phyloP scores from a whole-genome alignment of 352 stramenopile species.

The Vaucheria bursata region DNA sequence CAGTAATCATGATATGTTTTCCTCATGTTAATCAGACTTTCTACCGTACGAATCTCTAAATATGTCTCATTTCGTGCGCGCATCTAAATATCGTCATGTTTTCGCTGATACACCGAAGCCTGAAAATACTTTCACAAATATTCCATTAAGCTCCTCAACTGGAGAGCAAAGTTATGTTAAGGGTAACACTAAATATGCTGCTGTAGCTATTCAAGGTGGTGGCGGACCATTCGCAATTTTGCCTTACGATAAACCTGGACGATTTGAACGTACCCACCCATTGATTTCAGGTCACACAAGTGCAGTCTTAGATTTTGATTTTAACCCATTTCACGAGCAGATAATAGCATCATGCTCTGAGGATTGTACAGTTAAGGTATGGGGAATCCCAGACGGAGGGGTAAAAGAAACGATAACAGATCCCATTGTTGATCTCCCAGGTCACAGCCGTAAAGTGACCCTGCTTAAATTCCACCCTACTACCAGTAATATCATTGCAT shows the following conservation, averaged over 20 bases:
- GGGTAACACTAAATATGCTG: constrained; percentile 98
- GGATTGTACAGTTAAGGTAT: constrained; percentile 96
- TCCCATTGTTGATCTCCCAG: constrained; percentile 85
- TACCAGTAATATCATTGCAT: constrained; percentile 87
- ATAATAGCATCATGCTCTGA: constrained; percentile 88
- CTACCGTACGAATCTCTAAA: too few species aligned
- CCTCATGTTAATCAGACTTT: too few species aligned
- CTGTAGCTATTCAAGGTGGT: constrained; percentile 73
- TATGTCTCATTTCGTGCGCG: constrained; percentile 87
- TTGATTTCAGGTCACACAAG: constrained; percentile 88
- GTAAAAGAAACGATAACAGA: constrained; percentile 84
- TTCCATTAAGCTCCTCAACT: constrained; percentile 88
- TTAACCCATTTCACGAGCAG: constrained; percentile 90
- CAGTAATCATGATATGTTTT: too few species aligned
- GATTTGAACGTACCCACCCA: constrained; percentile 76
- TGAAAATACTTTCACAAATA: constrained; percentile 51
- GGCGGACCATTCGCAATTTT: constrained; percentile 81
- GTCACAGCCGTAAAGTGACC: constrained; percentile 84
- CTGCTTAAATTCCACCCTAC: constrained; percentile 95
- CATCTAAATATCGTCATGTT: constrained; percentile 96
- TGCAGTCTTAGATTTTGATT: constrained; percentile 97
- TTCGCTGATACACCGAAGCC: constrained; percentile 89
- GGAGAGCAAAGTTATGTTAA: constrained; percentile 99
- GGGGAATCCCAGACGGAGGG: constrained; percentile 85
- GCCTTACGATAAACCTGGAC: constrained; percentile 82